Conservation (phyloP, 305 asterid genomes). For the Fraxinus ornus region DNA sequence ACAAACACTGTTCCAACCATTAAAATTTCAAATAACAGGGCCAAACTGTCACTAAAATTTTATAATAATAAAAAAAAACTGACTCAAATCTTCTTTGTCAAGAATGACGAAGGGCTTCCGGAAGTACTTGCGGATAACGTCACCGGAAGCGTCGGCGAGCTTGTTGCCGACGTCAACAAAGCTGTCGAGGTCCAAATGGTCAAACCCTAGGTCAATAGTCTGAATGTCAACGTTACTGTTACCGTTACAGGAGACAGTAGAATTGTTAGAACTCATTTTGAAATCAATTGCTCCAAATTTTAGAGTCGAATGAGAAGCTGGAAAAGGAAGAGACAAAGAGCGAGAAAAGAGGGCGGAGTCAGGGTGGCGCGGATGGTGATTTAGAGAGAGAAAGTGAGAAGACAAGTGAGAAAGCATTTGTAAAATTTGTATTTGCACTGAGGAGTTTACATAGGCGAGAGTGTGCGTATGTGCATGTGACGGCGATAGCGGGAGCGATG, state of each 20-base stretch:
- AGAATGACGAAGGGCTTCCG: constrained; percentile 72
- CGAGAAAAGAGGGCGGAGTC: constrained; percentile 19
- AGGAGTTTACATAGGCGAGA: constrained; percentile 36
- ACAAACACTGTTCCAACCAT: too few relatives aligned
- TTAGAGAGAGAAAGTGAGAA: constrained; percentile 41
- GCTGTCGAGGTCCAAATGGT: constrained; percentile 50
- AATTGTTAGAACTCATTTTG: constrained; percentile 38
- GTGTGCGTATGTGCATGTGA: background rate
- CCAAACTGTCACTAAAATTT: background rate
- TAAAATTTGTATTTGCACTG: constrained; percentile 40
- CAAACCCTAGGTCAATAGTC: constrained; percentile 35
- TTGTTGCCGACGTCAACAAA: constrained; percentile 62
- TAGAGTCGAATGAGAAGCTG: constrained; percentile 18
- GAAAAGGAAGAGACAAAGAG: constrained; percentile 25
- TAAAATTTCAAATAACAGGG: too few relatives aligned
- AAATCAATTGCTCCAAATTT: constrained; percentile 23
- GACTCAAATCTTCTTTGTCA: constrained; percentile 77
- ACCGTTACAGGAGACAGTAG: constrained; percentile 27
- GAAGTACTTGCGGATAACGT: constrained; percentile 74
- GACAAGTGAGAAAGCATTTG: constrained; percentile 47
- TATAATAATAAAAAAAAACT: constrained; percentile 13
- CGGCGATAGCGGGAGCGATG: constrained; percentile 11
- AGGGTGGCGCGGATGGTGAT: background rate
- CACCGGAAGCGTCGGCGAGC: constrained; percentile 91
- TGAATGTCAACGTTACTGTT: constrained; percentile 14